Conservation (phyloP, 352 stramenopile genomes). For the Ophiocytium majus region DNA sequence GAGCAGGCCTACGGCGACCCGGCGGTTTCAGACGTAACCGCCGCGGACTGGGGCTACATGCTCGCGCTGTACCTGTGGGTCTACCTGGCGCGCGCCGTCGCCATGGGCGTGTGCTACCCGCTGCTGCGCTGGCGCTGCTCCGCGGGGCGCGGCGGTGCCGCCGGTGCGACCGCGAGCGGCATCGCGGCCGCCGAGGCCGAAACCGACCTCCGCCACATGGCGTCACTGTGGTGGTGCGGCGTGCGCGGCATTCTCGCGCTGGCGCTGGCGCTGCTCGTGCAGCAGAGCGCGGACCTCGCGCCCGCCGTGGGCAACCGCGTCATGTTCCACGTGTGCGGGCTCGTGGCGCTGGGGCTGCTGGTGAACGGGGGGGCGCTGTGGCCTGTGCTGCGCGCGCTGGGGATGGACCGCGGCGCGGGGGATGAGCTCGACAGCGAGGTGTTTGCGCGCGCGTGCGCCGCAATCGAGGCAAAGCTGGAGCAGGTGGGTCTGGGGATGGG, state of each 20-base stretch:
- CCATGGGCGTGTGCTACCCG: constrained; percentile 33
- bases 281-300: constrained; percentile 21
- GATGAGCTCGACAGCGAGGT: constrained; percentile 24
- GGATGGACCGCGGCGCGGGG: constrained; percentile 5
- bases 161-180: too few species aligned
- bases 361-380: constrained; percentile 45
- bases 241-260: constrained; percentile 31
- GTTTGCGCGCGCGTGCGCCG: constrained; percentile 43
- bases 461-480: constrained; percentile 47
- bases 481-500: too few species aligned
- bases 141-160: neutral
- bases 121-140: constrained; percentile 25
- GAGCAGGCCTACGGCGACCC: constrained; percentile 19
- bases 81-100: constrained; percentile 31
- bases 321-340: constrained; percentile 39
- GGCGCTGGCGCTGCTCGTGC: constrained; percentile 39
- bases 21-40: constrained; percentile 30
- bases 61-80: constrained; percentile 50
- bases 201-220: constrained; percentile 32
- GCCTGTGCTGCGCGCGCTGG: constrained; percentile 24
- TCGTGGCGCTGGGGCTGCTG: constrained; percentile 36
- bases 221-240: constrained; percentile 38
- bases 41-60: constrained; percentile 53
- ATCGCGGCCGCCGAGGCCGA: neutral
- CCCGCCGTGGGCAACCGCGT: constrained; percentile 26